phyloP scores from a whole-genome alignment of 495 filamentous ascomycete genomes.

The Neurospora pannonica region DNA sequence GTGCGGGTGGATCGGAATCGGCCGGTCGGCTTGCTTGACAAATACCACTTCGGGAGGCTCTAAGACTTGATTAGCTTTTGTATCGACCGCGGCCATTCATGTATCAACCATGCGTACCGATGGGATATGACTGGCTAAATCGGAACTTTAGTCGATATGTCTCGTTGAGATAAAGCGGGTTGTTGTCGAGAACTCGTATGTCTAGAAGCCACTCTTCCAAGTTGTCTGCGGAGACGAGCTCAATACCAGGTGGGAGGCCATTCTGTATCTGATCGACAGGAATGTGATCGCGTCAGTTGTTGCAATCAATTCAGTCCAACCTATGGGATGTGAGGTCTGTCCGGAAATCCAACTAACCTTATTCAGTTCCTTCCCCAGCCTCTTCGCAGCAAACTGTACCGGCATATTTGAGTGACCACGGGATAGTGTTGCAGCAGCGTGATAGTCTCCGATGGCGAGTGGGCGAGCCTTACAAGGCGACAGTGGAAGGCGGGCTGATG shows the following conservation, averaged over 20 bases:
- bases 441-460: neutral
- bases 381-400: constrained; percentile 36
- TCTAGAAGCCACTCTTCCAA: constrained; percentile 90
- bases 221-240: constrained; percentile 68
- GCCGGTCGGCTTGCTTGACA: constrained; percentile 51
- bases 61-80: constrained; percentile 23
- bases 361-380: constrained; percentile 41
- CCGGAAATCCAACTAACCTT: constrained; percentile 27
- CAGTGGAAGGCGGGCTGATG: neutral
- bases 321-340: neutral
- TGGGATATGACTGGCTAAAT: constrained; percentile 79
- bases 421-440: neutral
- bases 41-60: constrained; percentile 94
- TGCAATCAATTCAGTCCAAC: neutral
- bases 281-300: constrained; percentile 6
- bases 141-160: constrained; percentile 79
- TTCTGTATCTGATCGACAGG: constrained; percentile 38
- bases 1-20: constrained; percentile 93
- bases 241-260: constrained; percentile 60
- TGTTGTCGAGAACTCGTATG: constrained; percentile 80
- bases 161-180: constrained; percentile 78
- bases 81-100: neutral
- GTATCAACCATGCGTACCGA: constrained; percentile 48
- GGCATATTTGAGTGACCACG: constrained; percentile 22
- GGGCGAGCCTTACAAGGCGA: neutral